Conservation (phyloP, 495 filamentous ascomycete genomes). For the Beverwykella pulmonaria region DNA sequence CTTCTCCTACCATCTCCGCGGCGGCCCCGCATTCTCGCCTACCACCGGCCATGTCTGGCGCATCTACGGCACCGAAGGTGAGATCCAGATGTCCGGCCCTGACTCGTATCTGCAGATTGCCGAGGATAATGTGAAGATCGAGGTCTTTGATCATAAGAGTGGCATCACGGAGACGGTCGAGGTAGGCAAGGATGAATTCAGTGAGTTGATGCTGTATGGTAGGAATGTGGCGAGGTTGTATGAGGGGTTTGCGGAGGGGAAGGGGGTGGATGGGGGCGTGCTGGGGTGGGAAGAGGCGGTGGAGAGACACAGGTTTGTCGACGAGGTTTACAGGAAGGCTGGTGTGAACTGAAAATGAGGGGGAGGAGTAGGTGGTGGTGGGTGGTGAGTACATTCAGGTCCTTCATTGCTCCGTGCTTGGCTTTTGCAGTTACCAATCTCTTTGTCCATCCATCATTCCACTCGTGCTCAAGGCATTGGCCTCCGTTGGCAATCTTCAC, state of each 20-base stretch:
- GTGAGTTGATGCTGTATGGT: constrained; percentile 34
- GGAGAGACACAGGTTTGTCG: constrained; percentile 44
- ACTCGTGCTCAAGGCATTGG: too few relatives aligned
- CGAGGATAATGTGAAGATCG: constrained; percentile 45
- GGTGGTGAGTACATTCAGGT: not conserved
- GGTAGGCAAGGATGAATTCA: constrained; percentile 51
- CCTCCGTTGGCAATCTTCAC: too few relatives aligned
- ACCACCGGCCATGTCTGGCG: constrained; percentile 56
- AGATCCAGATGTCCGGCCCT: constrained; percentile 53
- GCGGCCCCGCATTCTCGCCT: constrained; percentile 54
- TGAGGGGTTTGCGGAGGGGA: constrained; percentile 50
- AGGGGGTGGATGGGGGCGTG: constrained; percentile 40
- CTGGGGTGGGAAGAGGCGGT: constrained; percentile 51
- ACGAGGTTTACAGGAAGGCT: constrained; percentile 37
- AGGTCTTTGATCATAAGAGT: constrained; percentile 46
- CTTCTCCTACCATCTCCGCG: constrained; percentile 52
- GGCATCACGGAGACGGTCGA: constrained; percentile 48
- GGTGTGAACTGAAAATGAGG: not conserved
- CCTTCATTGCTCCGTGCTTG: too few relatives aligned
- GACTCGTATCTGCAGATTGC: constrained; percentile 47
- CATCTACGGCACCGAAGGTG: constrained; percentile 59
- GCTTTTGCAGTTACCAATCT: too few relatives aligned
- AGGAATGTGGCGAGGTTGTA: constrained; percentile 55
- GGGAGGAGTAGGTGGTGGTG: not conserved
- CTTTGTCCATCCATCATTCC: too few relatives aligned